Conservation (phyloP, 768 basidiomycete genomes). For the Macrolepiota fuliginosa region DNA sequence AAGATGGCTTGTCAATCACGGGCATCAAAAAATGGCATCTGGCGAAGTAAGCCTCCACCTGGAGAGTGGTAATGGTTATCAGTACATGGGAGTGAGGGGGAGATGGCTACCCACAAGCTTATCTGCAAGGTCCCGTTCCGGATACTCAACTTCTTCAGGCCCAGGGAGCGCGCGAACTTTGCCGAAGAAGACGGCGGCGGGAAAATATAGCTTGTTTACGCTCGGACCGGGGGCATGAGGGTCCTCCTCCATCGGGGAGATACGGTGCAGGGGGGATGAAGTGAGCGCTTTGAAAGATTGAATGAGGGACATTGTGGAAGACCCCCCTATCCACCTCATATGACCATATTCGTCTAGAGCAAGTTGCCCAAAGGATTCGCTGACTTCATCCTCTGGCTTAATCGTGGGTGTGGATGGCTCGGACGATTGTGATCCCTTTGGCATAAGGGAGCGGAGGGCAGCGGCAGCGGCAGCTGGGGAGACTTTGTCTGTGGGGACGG, state of each 20-base stretch:
- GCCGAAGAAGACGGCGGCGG: slow-evolving; percentile 83
- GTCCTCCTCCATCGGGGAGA: slow-evolving; percentile 84
- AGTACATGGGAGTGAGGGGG: slow-evolving; percentile 16
- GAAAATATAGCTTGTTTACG: slow-evolving; percentile 85
- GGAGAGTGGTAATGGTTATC: slow-evolving; percentile 21
- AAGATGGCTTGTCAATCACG: slow-evolving; percentile 81
- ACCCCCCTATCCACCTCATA: slow-evolving; percentile 90
- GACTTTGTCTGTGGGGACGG: slow-evolving; percentile 32
- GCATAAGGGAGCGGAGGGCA: slow-evolving; percentile 33
- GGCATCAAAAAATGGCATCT: slow-evolving; percentile 89
- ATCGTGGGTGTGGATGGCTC: slow-evolving; percentile 38
- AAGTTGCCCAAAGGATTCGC: slow-evolving; percentile 83
- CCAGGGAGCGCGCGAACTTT: slow-evolving; percentile 80
- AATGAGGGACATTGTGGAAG: slow-evolving; percentile 89
- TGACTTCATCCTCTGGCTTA: slow-evolving; percentile 63
- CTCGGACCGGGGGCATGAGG: slow-evolving; percentile 75
- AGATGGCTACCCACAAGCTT: slow-evolving; percentile 60
- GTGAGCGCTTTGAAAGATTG: slow-evolving; percentile 82
- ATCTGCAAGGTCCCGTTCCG: slow-evolving; percentile 81
- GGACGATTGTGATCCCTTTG: slow-evolving; percentile 31
- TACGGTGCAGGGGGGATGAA: slow-evolving; percentile 68
- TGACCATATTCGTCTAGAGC: slow-evolving; percentile 89
- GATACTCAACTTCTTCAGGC: slow-evolving; percentile 86
- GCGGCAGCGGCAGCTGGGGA: slow-evolving; percentile 32
- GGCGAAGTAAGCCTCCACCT: slow-evolving; percentile 88